A percentile compares a stretch with the other conserved stretches of the same genome.
These are phyloP conservation scores for Phytophthora vignae DNA, from an alignment of 352 stramenopile genomes.

Conservation along the genomic window DNA sequence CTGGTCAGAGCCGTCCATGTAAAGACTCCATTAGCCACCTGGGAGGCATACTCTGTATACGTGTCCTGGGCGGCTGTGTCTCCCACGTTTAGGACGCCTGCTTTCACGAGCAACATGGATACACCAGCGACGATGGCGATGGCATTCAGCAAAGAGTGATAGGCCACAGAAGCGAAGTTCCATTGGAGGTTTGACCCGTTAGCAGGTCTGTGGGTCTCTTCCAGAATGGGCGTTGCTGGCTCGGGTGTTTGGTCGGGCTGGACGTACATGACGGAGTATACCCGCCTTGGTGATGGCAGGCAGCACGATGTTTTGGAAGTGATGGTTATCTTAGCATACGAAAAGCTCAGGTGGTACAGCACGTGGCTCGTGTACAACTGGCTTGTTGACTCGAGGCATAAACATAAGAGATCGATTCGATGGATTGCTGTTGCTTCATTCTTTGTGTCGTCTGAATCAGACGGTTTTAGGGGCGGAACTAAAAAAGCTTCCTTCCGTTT, in stretches of 20 bases:
- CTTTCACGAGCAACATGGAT: slow-evolving; percentile 5
- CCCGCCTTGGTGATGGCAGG: neutral
- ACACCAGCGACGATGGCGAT: slow-evolving; percentile 2
- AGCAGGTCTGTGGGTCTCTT: neutral
- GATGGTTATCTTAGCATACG: neutral
- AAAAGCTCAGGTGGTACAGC: neutral
- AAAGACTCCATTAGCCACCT: slow-evolving; percentile 10
- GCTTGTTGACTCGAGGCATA: neutral
- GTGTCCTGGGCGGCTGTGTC: slow-evolving; percentile 10
- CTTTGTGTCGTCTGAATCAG: too few relatives aligned
- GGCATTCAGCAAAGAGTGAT: slow-evolving; percentile 10
- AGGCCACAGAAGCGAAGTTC: neutral
- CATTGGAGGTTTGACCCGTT: neutral
- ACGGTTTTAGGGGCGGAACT: too few relatives aligned
- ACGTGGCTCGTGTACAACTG: neutral
- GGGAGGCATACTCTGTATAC: slow-evolving; percentile 5
- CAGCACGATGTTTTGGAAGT: neutral
- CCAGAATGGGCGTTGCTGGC: slow-evolving; percentile 18
- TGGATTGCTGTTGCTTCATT: too few relatives aligned
- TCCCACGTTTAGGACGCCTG: slow-evolving; percentile 3
- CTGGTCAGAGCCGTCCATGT: slow-evolving; percentile 15
- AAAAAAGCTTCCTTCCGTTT: too few relatives aligned
- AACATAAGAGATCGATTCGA: neutral
- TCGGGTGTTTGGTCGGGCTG: neutral
- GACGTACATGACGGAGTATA: neutral